Conservation (phyloP, 371 early-diverging fungal species). For the Mucor lusitanicus region DNA sequence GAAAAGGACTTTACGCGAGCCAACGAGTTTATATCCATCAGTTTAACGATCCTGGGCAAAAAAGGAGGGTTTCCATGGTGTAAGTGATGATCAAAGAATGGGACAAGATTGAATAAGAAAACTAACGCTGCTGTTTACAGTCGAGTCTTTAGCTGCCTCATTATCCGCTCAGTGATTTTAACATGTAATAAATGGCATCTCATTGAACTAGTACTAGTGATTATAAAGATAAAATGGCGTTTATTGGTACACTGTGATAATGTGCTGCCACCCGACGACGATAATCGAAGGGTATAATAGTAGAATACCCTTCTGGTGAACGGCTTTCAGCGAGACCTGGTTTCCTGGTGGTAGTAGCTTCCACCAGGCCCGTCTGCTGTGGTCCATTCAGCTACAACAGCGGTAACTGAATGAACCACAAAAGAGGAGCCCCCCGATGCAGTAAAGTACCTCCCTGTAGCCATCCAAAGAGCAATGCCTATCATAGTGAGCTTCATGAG, state of each 20-base stretch:
- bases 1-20: constrained; percentile 39
- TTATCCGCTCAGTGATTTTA: constrained; percentile 8
- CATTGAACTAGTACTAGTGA: background rate
- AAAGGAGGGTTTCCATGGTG: constrained; percentile 48
- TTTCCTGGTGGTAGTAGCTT: background rate
- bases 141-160: constrained; percentile 21
- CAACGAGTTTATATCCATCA: constrained; percentile 42
- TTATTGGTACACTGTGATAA: background rate
- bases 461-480: background rate
- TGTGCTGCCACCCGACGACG: background rate
- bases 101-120: background rate
- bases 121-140: constrained; percentile 1
- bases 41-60: constrained; percentile 37
- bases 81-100: constrained; percentile 23
- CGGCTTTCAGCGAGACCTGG: background rate
- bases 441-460: background rate
- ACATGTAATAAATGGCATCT: background rate
- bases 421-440: background rate
- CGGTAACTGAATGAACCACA: background rate
- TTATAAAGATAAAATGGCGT: background rate
- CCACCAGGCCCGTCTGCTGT: background rate
- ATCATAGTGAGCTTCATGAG: background rate
- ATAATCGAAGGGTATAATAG: constrained; percentile 13
- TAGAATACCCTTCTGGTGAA: background rate
- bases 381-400: background rate